phyloP scores from a whole-genome alignment of 1,139 yeast species.

The Geotrichum australiense region DNA sequence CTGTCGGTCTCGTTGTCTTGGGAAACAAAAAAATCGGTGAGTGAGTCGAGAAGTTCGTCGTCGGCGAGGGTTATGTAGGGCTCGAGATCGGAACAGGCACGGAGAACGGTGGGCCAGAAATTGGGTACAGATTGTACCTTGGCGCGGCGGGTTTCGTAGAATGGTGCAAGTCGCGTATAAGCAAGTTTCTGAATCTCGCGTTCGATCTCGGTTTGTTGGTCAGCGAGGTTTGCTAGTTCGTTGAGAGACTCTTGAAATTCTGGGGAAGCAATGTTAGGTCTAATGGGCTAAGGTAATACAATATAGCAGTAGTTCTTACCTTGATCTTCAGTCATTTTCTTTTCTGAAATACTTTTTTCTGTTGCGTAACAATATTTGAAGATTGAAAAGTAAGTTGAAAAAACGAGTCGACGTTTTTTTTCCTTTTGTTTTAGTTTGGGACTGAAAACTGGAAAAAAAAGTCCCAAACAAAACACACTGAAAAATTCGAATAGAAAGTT shows the following conservation, averaged over 20 bases:
- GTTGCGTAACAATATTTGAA: no score
- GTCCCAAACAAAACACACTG: no score
- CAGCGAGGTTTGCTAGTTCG: constrained; percentile 11
- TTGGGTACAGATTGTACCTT: constrained; percentile 28
- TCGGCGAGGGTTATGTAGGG: constrained; percentile 32
- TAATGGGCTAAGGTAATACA: no score
- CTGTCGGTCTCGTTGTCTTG: constrained; percentile 29
- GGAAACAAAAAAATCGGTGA: constrained; percentile 25
- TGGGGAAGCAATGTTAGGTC: no score
- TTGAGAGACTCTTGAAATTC: constrained; percentile 6
- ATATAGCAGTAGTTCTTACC: no score
- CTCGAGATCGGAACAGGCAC: constrained; percentile 26
- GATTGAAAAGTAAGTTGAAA: no score
- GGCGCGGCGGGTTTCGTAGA: constrained; percentile 32
- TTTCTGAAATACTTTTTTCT: no score
- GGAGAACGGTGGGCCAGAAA: constrained; percentile 37
- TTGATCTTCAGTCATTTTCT: no score
- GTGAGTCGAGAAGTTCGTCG: constrained; percentile 27
- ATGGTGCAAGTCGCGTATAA: constrained; percentile 29
- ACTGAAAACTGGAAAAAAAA: no score
- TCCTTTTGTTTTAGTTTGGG: no score
- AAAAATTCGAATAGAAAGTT: no score
- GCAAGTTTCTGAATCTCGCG: constrained; percentile 10
- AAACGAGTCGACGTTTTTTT: no score
- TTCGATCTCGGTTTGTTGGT: constrained; percentile 13